These are phyloP conservation scores for Mycena leptocephala DNA, from an alignment of 768 basidiomycete species.

Conservation along the genomic window DNA sequence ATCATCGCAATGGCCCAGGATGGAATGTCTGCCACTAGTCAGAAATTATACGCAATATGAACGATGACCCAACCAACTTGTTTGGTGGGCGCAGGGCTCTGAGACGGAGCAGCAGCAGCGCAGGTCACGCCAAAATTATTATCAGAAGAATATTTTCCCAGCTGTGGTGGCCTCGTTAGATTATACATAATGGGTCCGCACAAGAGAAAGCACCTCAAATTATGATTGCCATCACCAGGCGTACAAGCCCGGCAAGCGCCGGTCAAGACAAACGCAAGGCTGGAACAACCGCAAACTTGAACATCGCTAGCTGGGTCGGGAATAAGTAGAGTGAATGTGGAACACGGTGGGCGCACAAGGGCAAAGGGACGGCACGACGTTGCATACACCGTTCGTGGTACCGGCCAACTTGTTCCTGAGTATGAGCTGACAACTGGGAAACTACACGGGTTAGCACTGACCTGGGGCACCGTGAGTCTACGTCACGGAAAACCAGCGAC, in stretches of 20 bases:
- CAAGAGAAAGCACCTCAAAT: background rate
- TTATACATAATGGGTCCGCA: too few relatives aligned
- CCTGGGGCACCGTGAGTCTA: background rate
- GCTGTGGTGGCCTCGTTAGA: background rate
- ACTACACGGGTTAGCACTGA: background rate
- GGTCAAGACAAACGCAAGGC: background rate
- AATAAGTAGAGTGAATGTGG: background rate
- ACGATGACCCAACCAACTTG: background rate
- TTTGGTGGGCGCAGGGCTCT: background rate
- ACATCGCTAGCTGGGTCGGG: background rate
- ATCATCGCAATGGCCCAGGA: constrained; percentile 23
- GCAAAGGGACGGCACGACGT: background rate
- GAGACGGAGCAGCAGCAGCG: too few relatives aligned
- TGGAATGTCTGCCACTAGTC: background rate
- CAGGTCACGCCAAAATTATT: too few relatives aligned
- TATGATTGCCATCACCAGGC: too few relatives aligned
- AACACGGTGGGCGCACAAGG: background rate
- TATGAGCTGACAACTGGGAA: background rate
- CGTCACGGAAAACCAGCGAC: background rate
- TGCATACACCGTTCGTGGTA: too few relatives aligned
- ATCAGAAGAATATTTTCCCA: constrained; percentile 6
- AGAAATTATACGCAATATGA: background rate
- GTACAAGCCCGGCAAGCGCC: constrained; percentile 4
- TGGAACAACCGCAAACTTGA: background rate
- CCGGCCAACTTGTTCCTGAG: background rate